Base-by-base conservation (phyloP, 495 filamentous ascomycete genomes). In the Echria macrotheca region DNA sequence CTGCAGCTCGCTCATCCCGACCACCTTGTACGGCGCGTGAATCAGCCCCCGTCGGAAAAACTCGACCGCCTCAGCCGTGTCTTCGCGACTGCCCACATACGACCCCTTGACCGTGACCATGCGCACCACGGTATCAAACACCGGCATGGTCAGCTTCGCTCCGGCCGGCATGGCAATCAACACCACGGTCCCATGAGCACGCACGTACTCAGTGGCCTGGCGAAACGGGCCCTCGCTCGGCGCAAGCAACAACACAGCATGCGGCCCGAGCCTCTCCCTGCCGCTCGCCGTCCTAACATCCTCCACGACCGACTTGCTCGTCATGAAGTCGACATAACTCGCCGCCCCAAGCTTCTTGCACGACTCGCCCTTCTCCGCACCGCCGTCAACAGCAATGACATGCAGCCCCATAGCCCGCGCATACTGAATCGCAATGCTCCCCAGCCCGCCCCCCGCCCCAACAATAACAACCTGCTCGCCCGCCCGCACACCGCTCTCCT, bases 31-130 rank as follows among this genome's bases (percentile, higher is more conserved):
- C 0, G 91, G 90, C 0, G 82, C 81, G 38, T 88, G 81, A 73
- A 95, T 91, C 54, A 91, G 60, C 0, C 90, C 90, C 15, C 86
- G 73, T 23, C 75, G 64, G 70, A 83, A 95, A 76, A 95, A 95
- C 52, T 94, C 88, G 25, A 95, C 69, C 5, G 89, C 89, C 63
- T 96, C 90, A 7, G 79, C 73, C 0, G 76, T 84, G 58, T 96
- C 91, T 61, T 85, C 77, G 38, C 86, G 77, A 66, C 89, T 95
- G 24, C 89, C 89, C 41, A 96, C 91, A 62, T 95, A 95, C 51
- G 80, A 86, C 37, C 90, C 90, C 69, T 87, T 87, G 72, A 96
- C 94, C 49, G 69, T 84, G 66, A 95, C 83, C 87, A 95, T 94
- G 39, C 69, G 56, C 54, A 89, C 77, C 11, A 95, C 89, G 1